Base-by-base conservation (phyloP, 2,329 filamentous ascomycete genomes). In the Dendryphion nanum region DNA sequence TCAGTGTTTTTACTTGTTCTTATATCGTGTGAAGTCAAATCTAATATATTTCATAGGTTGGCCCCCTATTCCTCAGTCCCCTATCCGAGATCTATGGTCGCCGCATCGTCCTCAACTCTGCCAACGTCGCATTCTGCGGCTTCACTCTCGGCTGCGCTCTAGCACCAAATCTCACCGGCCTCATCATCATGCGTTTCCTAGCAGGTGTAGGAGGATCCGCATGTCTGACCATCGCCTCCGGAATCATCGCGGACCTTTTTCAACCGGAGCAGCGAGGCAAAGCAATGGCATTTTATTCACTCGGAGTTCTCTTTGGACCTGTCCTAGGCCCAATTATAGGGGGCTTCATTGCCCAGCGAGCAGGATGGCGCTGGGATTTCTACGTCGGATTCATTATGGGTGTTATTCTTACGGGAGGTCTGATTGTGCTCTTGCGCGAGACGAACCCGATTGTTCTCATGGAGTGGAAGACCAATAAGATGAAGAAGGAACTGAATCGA, bases 391-490 rank as follows among this genome's bases (percentile, higher is more conserved):
- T 64, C 33, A 62, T 64, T 4, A 51, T 47, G 2, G 53, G 35
- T 3, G 46, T 47, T 4, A 19, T 58, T 6, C 23, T 64, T 10
- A 58, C 56, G 2, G 21, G 20, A 14, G 51, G 57, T 5, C 52
- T 66, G 4, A 46, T 74, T 35, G 37, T 72, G 28, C 57, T 69
- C 42, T 57, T 70, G 48, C 51, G 57, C 10, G 75, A 78, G 45
- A 75, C 73, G 0, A 76, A 77, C 49, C 67, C 67, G 3, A 63
- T 68, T 0, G 53, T 69, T 4, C 54, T 79, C 2, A 55, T 79
- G 6, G 59, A 69, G 23, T 85, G 85, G 54, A 66, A 66, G 83
- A 68, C 86, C 0, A 78, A 75, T 0, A 73, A 73, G 23, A 44
- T 64, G 6, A 57, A 66, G 7, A 72, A 70, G 40, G 69, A 75